phyloP scores from a whole-genome alignment of 495 filamentous ascomycete species.

The Hypoxylon subgilvum region DNA sequence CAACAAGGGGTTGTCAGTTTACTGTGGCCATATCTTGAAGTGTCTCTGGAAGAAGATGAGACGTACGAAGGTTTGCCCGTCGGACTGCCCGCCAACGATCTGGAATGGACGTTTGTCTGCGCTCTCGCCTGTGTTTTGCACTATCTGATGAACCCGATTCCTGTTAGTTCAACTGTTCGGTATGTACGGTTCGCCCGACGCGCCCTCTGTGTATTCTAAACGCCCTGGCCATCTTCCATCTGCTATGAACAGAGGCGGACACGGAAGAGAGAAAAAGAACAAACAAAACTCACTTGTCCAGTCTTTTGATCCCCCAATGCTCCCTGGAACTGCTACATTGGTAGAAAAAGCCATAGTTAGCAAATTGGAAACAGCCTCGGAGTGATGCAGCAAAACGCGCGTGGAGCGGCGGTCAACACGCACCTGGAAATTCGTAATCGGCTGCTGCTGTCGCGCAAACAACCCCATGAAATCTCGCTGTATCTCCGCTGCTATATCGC shows the following conservation, averaged over 20 bases:
- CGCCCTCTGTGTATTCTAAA: background rate
- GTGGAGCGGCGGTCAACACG: no score
- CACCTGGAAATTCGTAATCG: constrained; percentile 24
- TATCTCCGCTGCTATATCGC: constrained; percentile 25
- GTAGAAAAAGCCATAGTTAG: no score
- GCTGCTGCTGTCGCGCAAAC: constrained; percentile 27
- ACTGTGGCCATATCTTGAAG: background rate
- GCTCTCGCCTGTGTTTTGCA: constrained; percentile 6
- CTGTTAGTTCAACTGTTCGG: background rate
- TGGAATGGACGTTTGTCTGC: constrained; percentile 46
- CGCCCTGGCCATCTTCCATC: background rate
- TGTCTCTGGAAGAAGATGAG: background rate
- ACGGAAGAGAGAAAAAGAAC: no score
- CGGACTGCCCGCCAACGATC: constrained; percentile 35
- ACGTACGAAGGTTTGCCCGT: constrained; percentile 57
- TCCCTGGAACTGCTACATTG: constrained; percentile 21
- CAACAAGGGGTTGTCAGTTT: no score
- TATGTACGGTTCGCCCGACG: background rate
- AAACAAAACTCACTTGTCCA: constrained; percentile 23
- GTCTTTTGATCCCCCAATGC: constrained; percentile 11
- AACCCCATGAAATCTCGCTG: constrained; percentile 34
- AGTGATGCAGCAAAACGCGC: no score
- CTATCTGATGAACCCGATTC: constrained; percentile 5
- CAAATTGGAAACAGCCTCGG: no score
- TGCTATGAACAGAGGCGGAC: background rate